Percentiles rank a stretch among this genome's conserved stretches.
Conservation (phyloP, 2,329 filamentous ascomycete species). For the Cryphonectria carpinicola region DNA sequence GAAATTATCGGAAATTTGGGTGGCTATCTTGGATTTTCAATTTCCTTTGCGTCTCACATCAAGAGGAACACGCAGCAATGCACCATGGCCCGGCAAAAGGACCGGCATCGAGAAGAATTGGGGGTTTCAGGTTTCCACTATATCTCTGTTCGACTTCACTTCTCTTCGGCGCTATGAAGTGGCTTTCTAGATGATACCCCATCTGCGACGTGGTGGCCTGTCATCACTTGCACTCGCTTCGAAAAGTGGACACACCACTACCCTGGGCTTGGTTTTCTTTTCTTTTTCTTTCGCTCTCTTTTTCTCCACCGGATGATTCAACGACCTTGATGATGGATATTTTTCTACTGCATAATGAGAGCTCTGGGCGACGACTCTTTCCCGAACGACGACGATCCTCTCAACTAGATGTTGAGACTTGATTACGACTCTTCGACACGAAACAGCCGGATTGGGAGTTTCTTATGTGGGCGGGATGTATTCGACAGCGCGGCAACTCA, state of each 20-base stretch:
- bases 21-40: conserved; percentile 45
- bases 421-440: conserved; percentile 29
- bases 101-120: conserved; percentile 45
- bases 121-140: conserved; percentile 35
- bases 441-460: conserved; percentile 21
- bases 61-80: conserved; percentile 69
- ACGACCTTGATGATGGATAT: conserved; percentile 49
- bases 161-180: conserved; percentile 43
- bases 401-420: conserved; percentile 31
- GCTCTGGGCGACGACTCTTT: conserved; percentile 43
- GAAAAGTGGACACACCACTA: conserved; percentile 41
- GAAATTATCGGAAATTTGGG: conserved; percentile 49
- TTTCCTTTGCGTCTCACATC: conserved; percentile 41
- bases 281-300: conserved; percentile 43
- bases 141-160: conserved; percentile 36
- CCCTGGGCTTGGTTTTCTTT: conserved; percentile 38
- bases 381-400: conserved; percentile 37
- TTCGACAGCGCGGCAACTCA: conserved; percentile 29
- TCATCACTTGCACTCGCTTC: conserved; percentile 43
- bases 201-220: conserved; percentile 36
- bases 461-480: conserved; percentile 28
- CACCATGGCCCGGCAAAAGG: conserved; percentile 51
- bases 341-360: conserved; percentile 33
- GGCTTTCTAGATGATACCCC: conserved; percentile 47
- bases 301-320: conserved; percentile 53